Evolutionary conservation across 2,329 filamentous ascomycete species (phyloP), one percentile per base, ranked within the genome.

Genomic region (Botrytis porri): DNA sequence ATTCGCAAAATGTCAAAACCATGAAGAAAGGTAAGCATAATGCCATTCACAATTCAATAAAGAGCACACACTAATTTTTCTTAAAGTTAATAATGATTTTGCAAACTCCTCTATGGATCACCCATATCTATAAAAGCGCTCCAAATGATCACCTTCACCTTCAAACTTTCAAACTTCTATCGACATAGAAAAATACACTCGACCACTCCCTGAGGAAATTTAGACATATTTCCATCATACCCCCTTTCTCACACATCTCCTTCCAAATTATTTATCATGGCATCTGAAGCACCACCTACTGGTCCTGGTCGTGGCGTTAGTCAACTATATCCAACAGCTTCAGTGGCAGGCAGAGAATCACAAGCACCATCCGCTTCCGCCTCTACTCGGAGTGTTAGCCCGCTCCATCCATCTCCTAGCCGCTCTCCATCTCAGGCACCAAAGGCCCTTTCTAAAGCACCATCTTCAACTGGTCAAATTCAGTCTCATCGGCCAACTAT

Each of bases 221-320:
- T 2, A 1, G 43, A 41, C n/a, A 25, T 9, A 16, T 6, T 25
- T 22, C 8, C 5, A 25, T 41, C 18, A n/a, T 25, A 18, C 5
- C 8, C 9, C 10, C 9, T 20, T 41, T 41, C 5, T 22, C n/a
- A 9, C n/a, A 9, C 3, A 18, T 32, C 2, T 1, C 12, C 29
- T 32, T 9, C 18, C 25, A 43, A 1, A 9, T 16, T 8, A 32
- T 22, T 2, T 12, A 57, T 32, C 5, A 69, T 69, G 65, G 18
- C 65, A 32, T 69, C 65, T 32, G 35, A 69, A 69, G 18, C 37
- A 67, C 64, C 48, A 10, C 65, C 65, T 25, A 25, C 20, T 41
- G 37, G 35, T 18, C 65, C 65, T n/a, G 48, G 65, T 1, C 48
- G 48, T 22, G n/a, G 48, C 29, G 39, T 69, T 25, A 69, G 48